Evolutionary conservation across 768 basidiomycete species (phyloP).

Genomic region (Auriscalpium vulgare): DNA sequence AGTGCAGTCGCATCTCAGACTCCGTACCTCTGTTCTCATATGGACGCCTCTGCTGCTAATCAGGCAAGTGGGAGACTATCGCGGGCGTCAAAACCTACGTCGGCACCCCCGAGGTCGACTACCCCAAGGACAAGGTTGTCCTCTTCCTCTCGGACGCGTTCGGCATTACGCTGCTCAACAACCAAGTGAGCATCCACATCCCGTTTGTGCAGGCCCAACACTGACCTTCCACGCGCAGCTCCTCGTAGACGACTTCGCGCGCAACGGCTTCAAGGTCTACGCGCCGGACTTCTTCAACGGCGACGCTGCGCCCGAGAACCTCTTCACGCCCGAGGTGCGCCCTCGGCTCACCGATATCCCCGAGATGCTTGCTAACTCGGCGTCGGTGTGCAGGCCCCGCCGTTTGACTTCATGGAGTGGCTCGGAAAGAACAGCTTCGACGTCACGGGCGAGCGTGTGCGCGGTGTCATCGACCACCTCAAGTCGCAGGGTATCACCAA

Average conservation of each 20-base stretch:
- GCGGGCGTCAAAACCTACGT: conserved; percentile 33
- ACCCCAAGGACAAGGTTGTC: conserved; percentile 32
- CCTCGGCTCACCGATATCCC: neutral
- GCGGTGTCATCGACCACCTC: conserved; percentile 20
- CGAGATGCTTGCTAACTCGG: neutral
- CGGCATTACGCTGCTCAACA: conserved; percentile 28
- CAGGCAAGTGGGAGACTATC: conserved; percentile 28
- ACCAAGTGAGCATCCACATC: conserved; percentile 16
- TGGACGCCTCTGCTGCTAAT: neutral
- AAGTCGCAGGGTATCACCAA: conserved; percentile 23
- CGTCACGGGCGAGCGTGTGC: conserved; percentile 12
- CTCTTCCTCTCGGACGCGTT: conserved; percentile 34
- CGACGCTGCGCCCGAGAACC: conserved; percentile 20
- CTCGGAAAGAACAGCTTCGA: conserved; percentile 11
- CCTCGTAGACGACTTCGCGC: conserved; percentile 36
- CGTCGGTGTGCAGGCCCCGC: neutral
- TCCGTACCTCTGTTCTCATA: neutral
- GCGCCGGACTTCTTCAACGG: conserved; percentile 13
- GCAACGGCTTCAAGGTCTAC: conserved; percentile 26
- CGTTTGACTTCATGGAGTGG: conserved; percentile 2
- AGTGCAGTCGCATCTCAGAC: neutral
- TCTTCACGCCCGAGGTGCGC: conserved; percentile 12
- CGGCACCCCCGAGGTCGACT: conserved; percentile 31
- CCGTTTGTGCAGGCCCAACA: neutral
- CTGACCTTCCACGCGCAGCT: conserved; percentile 20